Conservation (phyloP, 768 basidiomycete genomes). For the Serpula lacrymans region DNA sequence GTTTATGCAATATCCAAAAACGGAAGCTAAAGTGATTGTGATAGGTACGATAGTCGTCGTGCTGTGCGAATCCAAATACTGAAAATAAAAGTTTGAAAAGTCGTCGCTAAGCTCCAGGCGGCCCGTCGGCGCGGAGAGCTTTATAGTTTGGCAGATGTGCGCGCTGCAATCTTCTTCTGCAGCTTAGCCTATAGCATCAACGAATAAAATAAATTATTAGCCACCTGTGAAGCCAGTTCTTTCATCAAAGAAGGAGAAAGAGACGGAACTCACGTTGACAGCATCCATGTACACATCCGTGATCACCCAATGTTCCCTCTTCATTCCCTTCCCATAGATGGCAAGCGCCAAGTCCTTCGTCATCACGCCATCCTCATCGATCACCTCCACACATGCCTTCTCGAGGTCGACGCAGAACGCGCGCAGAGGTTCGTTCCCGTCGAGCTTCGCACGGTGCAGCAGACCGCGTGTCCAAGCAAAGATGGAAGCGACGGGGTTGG, state of each 20-base stretch:
- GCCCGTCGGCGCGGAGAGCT: no score
- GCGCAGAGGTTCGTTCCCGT: conserved; percentile 70
- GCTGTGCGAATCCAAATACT: no score
- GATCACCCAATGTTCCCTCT: conserved; percentile 95
- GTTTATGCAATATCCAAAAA: no score
- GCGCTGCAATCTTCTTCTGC: conserved; percentile 39
- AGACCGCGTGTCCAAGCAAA: conserved; percentile 98
- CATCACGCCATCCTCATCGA: conserved; percentile 89
- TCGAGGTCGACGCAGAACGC: conserved; percentile 81
- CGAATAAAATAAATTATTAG: conserved; percentile 1
- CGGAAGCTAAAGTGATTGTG: no score
- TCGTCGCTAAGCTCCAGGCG: no score
- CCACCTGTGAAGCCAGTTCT: neutral
- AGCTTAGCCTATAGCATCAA: conserved; percentile 35
- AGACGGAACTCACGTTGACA: conserved; percentile 65
- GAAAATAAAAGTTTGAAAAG: no score
- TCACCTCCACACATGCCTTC: conserved; percentile 84
- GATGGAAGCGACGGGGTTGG: conserved; percentile 98
- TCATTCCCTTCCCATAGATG: conserved; percentile 88
- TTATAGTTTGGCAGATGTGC: conserved; percentile 19
- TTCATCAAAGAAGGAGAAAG: neutral
- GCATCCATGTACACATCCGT: conserved; percentile 93
- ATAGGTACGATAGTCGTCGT: no score
- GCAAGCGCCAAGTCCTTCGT: conserved; percentile 96
- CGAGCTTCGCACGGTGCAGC: conserved; percentile 88